phyloP scores from a whole-genome alignment of 2,329 filamentous ascomycete species.

The Amauroascus verrucosus region DNA sequence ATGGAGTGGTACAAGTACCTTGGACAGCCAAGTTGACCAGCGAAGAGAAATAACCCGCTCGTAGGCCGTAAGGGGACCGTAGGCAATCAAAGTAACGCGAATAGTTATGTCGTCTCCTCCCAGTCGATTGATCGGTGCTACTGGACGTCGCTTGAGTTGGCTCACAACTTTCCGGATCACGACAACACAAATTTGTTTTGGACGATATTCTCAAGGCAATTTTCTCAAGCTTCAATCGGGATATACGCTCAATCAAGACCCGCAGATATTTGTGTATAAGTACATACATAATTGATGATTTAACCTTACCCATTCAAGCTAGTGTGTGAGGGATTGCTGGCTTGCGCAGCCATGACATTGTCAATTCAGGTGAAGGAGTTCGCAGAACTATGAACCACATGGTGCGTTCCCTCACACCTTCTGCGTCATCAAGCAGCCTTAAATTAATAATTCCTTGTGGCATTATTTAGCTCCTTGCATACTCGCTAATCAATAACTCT shows the following conservation, averaged over 20 bases:
- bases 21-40: no score
- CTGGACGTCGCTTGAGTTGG: constrained; percentile 20
- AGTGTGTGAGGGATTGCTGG: constrained; percentile 31
- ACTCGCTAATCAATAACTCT: no score
- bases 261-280: constrained; percentile 39
- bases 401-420: no score
- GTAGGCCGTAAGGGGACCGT: no score
- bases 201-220: constrained; percentile 23
- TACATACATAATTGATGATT: constrained; percentile 38
- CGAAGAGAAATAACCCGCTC: no score
- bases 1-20: no score
- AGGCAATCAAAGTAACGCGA: no score
- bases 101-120: constrained; percentile 9
- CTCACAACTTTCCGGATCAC: constrained; percentile 17
- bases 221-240: constrained; percentile 18
- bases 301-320: constrained; percentile 36
- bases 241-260: constrained; percentile 30
- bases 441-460: no score
- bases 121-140: constrained; percentile 19
- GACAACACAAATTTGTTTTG: constrained; percentile 19
- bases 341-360: constrained; percentile 25
- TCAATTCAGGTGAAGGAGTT: not conserved
- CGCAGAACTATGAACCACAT: no score
- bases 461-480: no score
- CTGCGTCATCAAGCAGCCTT: no score